Base-by-base conservation (phyloP, 2,329 filamentous ascomycete genomes). In the Sphaerulina musiva region DNA sequence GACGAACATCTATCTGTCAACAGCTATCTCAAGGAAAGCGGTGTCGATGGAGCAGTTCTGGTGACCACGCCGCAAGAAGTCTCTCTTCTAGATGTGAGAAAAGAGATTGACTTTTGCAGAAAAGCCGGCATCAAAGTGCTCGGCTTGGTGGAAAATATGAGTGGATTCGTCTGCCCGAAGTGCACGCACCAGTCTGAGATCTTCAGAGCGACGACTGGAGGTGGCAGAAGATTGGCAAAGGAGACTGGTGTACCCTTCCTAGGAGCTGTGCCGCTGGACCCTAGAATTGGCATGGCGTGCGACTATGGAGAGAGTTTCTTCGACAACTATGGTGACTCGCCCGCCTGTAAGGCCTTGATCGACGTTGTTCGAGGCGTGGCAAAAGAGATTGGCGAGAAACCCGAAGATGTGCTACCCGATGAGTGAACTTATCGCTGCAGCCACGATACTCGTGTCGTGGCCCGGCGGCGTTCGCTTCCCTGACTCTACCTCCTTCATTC, bases 231-330 rank as follows among this genome's bases (percentile, higher is more conserved):
- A 41, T 72, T 98, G 60, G 92, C 93, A 1, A 78, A 86, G 69
- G 92, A 97, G 70, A 89, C 92, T 79, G 81, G 80, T 1, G 87
- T 98, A 11, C 88, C 88, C 0, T 98, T 95, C 69, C 72, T 98
- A 26, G 93, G 93, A 0, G 81, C 87, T 10, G 91, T 98, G 10
- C 93, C 93, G 38, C 74, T 98, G 49, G 93, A 98, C 67, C 92
- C 93, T 3, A 78, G 92, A 58, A 95, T 98, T 62, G 88, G 93
- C 7, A 95, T 96, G 87, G 86, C 91, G 2, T 96, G 92, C 67
- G 93, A 98, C 71, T 96, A 88, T 71, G 93, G 95, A 4, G 93
- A 98, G 80, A 96, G 90, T 72, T 98, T 95, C 72, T 87, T 97
- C 67, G 91, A 97, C 67, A 85, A 84, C 23, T 98, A 89, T 70